phyloP scores from a whole-genome alignment of 345 rosid genomes.

The Geranium brycei region DNA sequence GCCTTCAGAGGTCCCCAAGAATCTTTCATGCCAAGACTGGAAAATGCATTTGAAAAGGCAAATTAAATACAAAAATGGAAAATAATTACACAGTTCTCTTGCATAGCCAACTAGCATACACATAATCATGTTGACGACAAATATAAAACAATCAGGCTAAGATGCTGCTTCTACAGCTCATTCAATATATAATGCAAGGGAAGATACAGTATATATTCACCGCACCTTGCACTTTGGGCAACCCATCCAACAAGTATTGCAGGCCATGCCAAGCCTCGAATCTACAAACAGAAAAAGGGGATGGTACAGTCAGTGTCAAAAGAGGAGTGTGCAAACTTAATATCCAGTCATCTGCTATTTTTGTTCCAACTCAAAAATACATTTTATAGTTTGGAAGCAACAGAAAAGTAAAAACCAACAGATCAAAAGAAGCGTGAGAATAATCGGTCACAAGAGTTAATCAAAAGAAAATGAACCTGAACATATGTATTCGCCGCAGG shows the following conservation, averaged over 20 bases:
- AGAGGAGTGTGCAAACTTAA: not conserved
- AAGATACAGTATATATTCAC: conserved; percentile 6
- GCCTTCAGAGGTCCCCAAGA: conserved; percentile 97
- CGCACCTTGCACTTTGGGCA: conserved; percentile 91
- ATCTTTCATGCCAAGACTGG: conserved; percentile 96
- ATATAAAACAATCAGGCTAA: conserved; percentile 6
- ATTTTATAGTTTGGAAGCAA: too few relatives aligned
- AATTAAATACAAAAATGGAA: not conserved
- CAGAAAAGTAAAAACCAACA: too few relatives aligned
- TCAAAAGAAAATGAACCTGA: conserved; percentile 43
- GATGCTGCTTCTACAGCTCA: not conserved
- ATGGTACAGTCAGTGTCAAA: not conserved
- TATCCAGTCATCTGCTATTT: too few relatives aligned
- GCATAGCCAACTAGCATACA: not conserved
- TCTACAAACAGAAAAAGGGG: conserved; percentile 26
- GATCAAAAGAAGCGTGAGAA: too few relatives aligned
- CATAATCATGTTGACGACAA: conserved; percentile 1
- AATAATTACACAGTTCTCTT: not conserved
- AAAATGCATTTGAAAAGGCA: not conserved
- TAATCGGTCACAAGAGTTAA: not conserved
- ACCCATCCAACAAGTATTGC: conserved; percentile 82
- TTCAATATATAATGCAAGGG: conserved; percentile 8
- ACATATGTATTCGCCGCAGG: conserved; percentile 77
- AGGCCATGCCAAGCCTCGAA: conserved; percentile 92
- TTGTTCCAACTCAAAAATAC: too few relatives aligned